Evolutionary conservation across 345 rosid species (phyloP), one percentile per base, ranked within the genome.

Genomic region (Moringa oleifera): DNA sequence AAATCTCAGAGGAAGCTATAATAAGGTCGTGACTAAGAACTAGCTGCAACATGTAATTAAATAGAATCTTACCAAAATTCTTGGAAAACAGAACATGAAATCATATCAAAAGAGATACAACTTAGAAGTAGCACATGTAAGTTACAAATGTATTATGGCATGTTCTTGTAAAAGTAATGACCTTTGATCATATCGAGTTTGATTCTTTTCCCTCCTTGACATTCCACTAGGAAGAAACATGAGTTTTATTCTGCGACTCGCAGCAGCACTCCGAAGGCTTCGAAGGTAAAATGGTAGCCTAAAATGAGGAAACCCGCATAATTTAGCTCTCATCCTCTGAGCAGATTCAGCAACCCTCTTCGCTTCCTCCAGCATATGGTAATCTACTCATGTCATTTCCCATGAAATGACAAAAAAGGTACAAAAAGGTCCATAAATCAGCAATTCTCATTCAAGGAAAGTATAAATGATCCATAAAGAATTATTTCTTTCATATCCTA

Each of bases 271-370:
- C 55, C 51, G 78, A 51, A 90, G 89, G 10, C 49, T 51, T 24
- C 51, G 68, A 55, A 87, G 84, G 61, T 4, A 4, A 63, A 2
- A 5, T 0, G 94, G 86, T 53, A 81, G 36, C 68, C 28, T 66
- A 58, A 33, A 71, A 52, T 69, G 66, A 68, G 79, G 68, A 67
- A 45, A 36, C 25, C 73, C 75, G 23, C 83, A 68, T 53, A 87
- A 52, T 41, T 78, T 71, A 55, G 23, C 52, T 67, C 97, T 85
- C 72, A 17, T 72, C 75, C 97, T 83, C 73, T 23, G 58, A 28
- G 96, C 84, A 68, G 95, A 79, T 57, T 93, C 97, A 8, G 95
- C 75, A 0, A 79, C 85, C 73, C 96, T 86, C 80, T 81, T 93
- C 33, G 76, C 78, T 61, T 93, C 90, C 71, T 93, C 98, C 15